Conservation (phyloP, 352 stramenopile genomes). For the Phytophthora pistaciae region DNA sequence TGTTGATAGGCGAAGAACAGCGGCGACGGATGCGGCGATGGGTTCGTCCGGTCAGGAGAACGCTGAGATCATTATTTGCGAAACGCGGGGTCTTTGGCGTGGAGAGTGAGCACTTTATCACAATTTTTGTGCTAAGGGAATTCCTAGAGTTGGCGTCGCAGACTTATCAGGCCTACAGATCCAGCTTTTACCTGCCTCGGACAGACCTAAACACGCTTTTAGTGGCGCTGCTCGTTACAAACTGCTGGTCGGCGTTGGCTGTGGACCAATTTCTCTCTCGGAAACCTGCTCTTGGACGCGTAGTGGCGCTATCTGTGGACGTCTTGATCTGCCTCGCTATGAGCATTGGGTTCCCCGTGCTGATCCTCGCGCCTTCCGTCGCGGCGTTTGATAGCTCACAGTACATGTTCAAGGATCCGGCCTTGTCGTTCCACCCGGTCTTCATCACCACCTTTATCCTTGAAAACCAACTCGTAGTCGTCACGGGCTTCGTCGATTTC, state of each 20-base stretch:
- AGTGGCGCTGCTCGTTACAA: slow-evolving; percentile 32
- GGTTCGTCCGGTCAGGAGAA: background rate
- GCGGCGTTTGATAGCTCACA: background rate
- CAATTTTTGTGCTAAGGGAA: slow-evolving; percentile 22
- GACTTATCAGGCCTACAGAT: slow-evolving; percentile 24
- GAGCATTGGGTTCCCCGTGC: background rate
- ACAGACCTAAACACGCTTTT: slow-evolving; percentile 36
- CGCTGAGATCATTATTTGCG: slow-evolving; percentile 2
- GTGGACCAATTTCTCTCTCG: slow-evolving; percentile 45
- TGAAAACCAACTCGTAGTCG: slow-evolving; percentile 6
- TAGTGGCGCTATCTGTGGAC: slow-evolving; percentile 1
- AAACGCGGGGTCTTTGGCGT: slow-evolving; percentile 14
- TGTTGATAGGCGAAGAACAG: background rate
- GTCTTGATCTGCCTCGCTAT: slow-evolving; percentile 5
- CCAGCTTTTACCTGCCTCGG: slow-evolving; percentile 21
- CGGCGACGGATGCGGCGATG: background rate
- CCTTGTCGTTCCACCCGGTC: slow-evolving; percentile 1
- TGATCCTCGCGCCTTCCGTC: background rate
- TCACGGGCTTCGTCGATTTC: background rate
- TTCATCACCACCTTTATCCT: slow-evolving; percentile 7
- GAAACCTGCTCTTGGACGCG: slow-evolving; percentile 1
- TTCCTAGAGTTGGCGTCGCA: slow-evolving; percentile 19
- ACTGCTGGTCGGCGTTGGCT: slow-evolving; percentile 63
- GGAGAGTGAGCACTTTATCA: slow-evolving; percentile 24
- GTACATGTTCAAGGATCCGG: background rate